phyloP scores from a whole-genome alignment of 768 basidiomycete genomes.

The Calocybe gangraenosa region DNA sequence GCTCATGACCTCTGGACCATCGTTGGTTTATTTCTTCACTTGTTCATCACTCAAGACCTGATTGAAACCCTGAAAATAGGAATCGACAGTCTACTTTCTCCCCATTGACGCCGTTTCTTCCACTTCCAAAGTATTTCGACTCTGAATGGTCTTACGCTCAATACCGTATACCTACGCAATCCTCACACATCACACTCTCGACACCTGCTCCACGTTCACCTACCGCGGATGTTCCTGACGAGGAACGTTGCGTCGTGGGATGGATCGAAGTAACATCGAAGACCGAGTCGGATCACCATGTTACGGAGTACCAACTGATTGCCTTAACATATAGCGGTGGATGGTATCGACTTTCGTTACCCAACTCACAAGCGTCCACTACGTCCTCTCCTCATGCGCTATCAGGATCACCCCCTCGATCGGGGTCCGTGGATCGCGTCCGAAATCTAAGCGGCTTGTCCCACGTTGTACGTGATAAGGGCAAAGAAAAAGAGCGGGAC shows the following conservation, averaged over 20 bases:
- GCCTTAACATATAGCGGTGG: constrained; percentile 88
- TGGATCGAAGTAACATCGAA: constrained; percentile 63
- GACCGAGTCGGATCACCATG: constrained; percentile 22
- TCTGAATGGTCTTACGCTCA: constrained; percentile 98
- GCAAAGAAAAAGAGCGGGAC: constrained; percentile 57
- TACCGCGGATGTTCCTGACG: constrained; percentile 61
- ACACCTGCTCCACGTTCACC: constrained; percentile 54
- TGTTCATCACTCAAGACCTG: neutral
- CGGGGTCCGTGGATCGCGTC: constrained; percentile 33
- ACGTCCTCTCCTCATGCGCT: constrained; percentile 12
- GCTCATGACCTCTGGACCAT: constrained; percentile 57
- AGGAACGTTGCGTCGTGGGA: constrained; percentile 84
- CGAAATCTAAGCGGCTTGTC: constrained; percentile 58
- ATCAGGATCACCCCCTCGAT: constrained; percentile 41
- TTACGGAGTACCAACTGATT: constrained; percentile 67
- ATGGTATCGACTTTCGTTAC: constrained; percentile 83
- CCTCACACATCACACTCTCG: constrained; percentile 75
- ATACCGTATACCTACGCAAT: constrained; percentile 83
- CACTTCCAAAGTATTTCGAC: constrained; percentile 85
- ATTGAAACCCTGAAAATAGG: constrained; percentile 34
- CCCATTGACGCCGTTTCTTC: constrained; percentile 73
- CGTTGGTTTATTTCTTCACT: constrained; percentile 39
- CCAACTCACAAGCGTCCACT: constrained; percentile 24
- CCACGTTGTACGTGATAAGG: constrained; percentile 47
- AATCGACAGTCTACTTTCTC: constrained; percentile 86